phyloP scores from a whole-genome alignment of 1,284 basidiomycete genomes.

The Kwoniella shivajii region DNA sequence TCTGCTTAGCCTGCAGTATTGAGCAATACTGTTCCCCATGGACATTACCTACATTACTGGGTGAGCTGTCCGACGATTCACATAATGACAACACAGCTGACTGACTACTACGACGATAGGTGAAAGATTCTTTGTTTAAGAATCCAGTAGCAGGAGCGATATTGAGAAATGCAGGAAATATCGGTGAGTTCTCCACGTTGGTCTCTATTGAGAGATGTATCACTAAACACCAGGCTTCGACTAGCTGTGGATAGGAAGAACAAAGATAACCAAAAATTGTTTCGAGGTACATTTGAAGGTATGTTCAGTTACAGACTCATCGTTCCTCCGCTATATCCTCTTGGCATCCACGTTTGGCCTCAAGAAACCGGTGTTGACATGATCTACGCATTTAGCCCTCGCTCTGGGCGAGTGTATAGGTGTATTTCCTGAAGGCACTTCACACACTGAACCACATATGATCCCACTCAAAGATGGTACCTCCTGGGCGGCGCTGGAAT shows the following conservation, averaged over 20 bases:
- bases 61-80: conserved; percentile 61
- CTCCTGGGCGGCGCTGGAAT: conserved; percentile 94
- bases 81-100: neutral
- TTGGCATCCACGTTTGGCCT: neutral
- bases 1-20: conserved; percentile 45
- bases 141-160: conserved; percentile 73
- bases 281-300: conserved; percentile 81
- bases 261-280: conserved; percentile 86
- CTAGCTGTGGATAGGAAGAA: conserved; percentile 85
- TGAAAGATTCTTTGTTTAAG: conserved; percentile 66
- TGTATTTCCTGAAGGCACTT: conserved; percentile 85
- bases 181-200: conserved; percentile 56
- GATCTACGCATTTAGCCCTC: conserved; percentile 58
- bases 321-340: neutral
- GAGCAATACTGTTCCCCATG: conserved; percentile 50
- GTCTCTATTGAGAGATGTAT: too few species aligned
- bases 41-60: conserved; percentile 79
- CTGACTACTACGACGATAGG: conserved; percentile 39
- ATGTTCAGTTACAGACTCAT: conserved; percentile 1
- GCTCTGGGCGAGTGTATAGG: conserved; percentile 77
- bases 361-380: neutral
- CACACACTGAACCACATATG: conserved; percentile 79
- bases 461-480: conserved; percentile 94
- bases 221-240: neutral
- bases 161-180: conserved; percentile 87